A percentile compares a stretch with the other conserved stretches of the same genome.
phyloP scores from a whole-genome alignment of 164 flowering plant species.

The Saururus chinensis region DNA sequence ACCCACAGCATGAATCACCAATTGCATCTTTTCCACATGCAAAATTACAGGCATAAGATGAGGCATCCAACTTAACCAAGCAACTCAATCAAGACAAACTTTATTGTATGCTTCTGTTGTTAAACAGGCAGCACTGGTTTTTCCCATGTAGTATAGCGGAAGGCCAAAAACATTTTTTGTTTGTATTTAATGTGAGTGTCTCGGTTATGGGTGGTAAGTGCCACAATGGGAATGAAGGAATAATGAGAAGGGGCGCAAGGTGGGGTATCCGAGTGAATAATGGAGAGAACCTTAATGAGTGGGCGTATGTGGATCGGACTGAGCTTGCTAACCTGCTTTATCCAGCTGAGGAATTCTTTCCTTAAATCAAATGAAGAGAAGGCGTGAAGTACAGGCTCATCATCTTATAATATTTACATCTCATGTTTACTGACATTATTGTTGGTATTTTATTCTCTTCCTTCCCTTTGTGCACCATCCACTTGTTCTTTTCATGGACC shows the following conservation, averaged over 20 bases:
- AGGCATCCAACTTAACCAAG: neutral
- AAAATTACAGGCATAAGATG: too few species aligned
- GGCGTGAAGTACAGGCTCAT: neutral
- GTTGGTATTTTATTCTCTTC: neutral
- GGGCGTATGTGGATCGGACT: neutral
- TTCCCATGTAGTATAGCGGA: neutral
- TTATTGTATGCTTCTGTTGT: neutral
- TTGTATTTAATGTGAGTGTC: neutral
- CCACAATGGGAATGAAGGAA: neutral
- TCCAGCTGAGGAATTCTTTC: neutral
- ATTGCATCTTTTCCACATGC: too few species aligned
- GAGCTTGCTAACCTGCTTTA: neutral
- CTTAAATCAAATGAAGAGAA: too few species aligned
- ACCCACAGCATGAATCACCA: too few species aligned
- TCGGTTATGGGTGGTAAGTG: neutral
- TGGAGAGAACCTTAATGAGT: neutral
- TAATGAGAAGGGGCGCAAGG: neutral
- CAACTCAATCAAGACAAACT: neutral
- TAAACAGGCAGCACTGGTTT: neutral
- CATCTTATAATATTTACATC: neutral
- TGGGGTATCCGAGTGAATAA: neutral
- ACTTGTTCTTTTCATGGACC: neutral
- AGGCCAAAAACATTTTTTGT: neutral
- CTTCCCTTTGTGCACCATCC: neutral
- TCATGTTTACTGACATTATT: neutral